Percentiles rank a stretch among this genome's conserved stretches.
Evolutionary conservation across 257 asterid species (phyloP).

Genomic region (Petunia secreta): DNA sequence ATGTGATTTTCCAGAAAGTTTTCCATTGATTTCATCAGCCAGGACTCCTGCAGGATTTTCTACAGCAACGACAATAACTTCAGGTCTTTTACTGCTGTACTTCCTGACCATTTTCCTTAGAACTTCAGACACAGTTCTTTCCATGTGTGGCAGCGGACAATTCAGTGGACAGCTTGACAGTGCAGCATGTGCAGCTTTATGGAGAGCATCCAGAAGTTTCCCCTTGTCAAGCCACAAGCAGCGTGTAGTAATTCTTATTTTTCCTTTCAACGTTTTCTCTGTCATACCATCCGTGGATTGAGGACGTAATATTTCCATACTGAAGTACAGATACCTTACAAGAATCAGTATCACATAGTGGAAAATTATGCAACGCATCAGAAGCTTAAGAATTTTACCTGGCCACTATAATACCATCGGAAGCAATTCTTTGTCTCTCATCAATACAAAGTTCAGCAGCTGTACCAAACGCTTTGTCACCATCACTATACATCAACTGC

Average conservation of each 20-base stretch:
- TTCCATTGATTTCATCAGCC: constrained; percentile 79
- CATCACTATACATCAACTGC: constrained; percentile 98
- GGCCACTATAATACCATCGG: constrained; percentile 94
- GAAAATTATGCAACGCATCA: constrained; percentile 30
- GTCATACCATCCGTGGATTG: constrained; percentile 45
- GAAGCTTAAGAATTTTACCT: constrained; percentile 49
- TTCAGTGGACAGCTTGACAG: constrained; percentile 86
- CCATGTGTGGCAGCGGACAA: constrained; percentile 87
- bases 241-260: constrained; percentile 93
- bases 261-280: constrained; percentile 76
- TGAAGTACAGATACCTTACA: constrained; percentile 38
- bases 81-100: constrained; percentile 95
- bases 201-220: constrained; percentile 93
- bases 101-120: constrained; percentile 91
- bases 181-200: constrained; percentile 95
- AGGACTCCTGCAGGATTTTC: constrained; percentile 88
- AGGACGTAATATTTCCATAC: constrained; percentile 97
- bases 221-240: constrained; percentile 99
- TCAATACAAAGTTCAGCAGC: constrained; percentile 85
- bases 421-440: constrained; percentile 88
- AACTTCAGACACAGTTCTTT: constrained; percentile 88
- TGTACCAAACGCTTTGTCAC: constrained; percentile 99
- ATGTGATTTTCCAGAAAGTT: constrained; percentile 65
- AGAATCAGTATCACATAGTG: constrained; percentile 28
- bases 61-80: constrained; percentile 78